These are phyloP conservation scores for Streptanthus diversifolius DNA, from an alignment of 345 rosid species.

Conservation along the genomic window DNA sequence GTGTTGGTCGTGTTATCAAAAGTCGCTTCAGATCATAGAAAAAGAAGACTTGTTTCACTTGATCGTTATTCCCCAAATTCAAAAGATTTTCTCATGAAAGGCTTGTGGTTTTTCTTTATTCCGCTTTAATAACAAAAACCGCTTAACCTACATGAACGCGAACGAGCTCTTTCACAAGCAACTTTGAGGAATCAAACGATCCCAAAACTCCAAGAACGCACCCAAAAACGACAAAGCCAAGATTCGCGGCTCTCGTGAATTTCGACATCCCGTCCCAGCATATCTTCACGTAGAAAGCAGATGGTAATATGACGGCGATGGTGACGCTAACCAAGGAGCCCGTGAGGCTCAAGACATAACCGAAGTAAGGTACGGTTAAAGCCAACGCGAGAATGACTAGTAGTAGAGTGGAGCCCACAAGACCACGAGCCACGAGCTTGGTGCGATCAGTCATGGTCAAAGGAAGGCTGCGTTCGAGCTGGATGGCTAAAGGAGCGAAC, in stretches of 20 bases:
- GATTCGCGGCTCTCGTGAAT: conserved; percentile 35
- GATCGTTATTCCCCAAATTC: too few species aligned
- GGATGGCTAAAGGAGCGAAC: conserved; percentile 75
- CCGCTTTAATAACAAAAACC: neutral
- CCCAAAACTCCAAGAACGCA: conserved; percentile 52
- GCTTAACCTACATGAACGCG: neutral
- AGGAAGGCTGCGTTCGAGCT: conserved; percentile 56
- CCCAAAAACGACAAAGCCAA: conserved; percentile 48
- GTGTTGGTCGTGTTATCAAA: neutral
- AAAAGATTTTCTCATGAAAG: too few species aligned
- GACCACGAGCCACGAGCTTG: conserved; percentile 47
- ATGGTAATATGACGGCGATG: conserved; percentile 55
- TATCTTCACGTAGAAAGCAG: conserved; percentile 20
- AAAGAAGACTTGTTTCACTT: too few species aligned
- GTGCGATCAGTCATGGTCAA: conserved; percentile 33
- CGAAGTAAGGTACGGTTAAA: conserved; percentile 58
- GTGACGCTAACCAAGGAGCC: conserved; percentile 63
- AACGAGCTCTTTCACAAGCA: conserved; percentile 17
- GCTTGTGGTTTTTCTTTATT: conserved; percentile 3
- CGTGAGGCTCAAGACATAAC: conserved; percentile 62
- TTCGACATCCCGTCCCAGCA: conserved; percentile 34
- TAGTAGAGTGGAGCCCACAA: conserved; percentile 50
- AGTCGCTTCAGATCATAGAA: neutral
- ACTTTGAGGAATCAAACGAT: conserved; percentile 26
- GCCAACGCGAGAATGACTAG: conserved; percentile 52